Evolutionary conservation across 2,329 filamentous ascomycete genomes (phyloP), one percentile per base, ranked within the genome.

Genomic region (Colletotrichum musicola): DNA sequence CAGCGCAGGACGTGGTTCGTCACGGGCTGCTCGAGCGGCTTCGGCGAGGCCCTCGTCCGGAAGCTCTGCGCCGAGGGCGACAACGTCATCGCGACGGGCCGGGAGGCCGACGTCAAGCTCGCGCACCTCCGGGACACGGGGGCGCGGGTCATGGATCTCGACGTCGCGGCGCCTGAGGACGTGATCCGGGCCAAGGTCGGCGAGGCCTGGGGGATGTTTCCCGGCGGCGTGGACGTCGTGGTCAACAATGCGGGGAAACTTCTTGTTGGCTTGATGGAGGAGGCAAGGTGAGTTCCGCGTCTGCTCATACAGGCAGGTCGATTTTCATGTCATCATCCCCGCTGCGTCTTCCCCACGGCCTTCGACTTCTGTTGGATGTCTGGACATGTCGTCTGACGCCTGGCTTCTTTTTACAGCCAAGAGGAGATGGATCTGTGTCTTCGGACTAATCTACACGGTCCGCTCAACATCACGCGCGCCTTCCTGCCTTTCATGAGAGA

Each of bases 11-110:
- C 57, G 4, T 82, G 78, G 79, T 47, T 84, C 16, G 79, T 84
- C 46, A 84, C 82, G 1, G 81, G 81, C 53, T 82, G 80, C 71
- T 82, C 81, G 9, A 82, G 78, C 56, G 82, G 81, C 20, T 83
- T 84, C 44, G 82, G 81, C 14, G 74, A 79, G 44, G 56, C 73
- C 4, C 73, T 83, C 18, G 79, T 80, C 5, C 75, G 77, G 16
- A 76, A 80, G 56, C 76, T 83, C 42, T 72, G 78, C 10, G 74
- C 77, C 20, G 71, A 73, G 2, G 82, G 81, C 0, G 80, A 83
- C 51, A 77, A 80, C 16, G 78, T 82, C 16, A 79, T 83, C 59
- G 81, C 82, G 0, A 82, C 81, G 0, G 81, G 80, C 0, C 80
- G 81, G 4, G 75, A 79, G 18, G 77, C 78, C 0, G 76, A 78